Evolutionary conservation across 1,139 yeast species (phyloP), one percentile per base, ranked within the genome.

Genomic region (Pneumocystis carinii): DNA sequence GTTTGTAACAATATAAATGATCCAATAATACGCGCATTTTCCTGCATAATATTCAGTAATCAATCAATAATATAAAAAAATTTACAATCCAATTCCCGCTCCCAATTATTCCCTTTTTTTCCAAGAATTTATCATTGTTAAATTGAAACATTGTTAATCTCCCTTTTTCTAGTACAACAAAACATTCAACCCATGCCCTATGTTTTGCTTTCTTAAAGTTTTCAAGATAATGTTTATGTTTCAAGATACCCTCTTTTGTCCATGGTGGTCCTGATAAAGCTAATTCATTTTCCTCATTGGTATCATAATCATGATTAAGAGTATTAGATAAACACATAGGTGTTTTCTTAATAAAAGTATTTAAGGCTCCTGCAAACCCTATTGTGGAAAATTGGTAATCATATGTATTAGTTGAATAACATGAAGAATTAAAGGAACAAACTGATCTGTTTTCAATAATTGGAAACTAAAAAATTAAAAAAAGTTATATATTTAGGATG

Each of bases 201-300:
- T 65, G 71, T 63, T 70, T 71, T 29, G 73, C 71, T 57, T 67
- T 67, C 36, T 63, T 63, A 37, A 64, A 60, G 5, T 72, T 70
- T n/a, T 67, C 67, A 67, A 80, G 73, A 62, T 77, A 71, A 19
- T 79, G 75, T 67, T 78, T 80, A 70, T 79, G 77, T 68, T 82
- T 79, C 67, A 86, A 76, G 60, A 86, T 72, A 0, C 95, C 94
- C 74, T 87, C 94, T 71, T 86, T 85, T 65, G 85, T 80, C 81
- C 87, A 86, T 1, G 94, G 94, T 1, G 90, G 82, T 0, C 92
- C 94, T 63, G 80, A 79, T 59, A 84, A 76, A 68, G 84, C 87
- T 66, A 86, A 75, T 42, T 80, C 79, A 67, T 82, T 79, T 72
- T 85, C 90, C 66, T 69, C 35, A 72, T 71, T 19, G 71, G 61